Percentiles rank a stretch among this genome's conserved stretches.
phyloP scores from a whole-genome alignment of 2,329 filamentous ascomycete species.

The Epichloe typhina region DNA sequence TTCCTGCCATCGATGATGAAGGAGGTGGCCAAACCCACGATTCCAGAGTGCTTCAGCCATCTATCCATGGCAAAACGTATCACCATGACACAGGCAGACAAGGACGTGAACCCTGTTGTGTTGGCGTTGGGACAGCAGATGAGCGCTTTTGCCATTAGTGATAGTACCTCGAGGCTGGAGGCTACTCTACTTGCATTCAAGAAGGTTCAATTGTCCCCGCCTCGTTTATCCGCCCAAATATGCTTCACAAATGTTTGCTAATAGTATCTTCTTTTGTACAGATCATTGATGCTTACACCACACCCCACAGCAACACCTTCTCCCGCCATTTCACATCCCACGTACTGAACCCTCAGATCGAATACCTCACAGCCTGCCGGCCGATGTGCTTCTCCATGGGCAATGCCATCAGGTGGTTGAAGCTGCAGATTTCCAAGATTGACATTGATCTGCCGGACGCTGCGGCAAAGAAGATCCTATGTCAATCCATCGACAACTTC shows the following conservation, averaged over 20 bases:
- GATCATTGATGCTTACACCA: constrained; percentile 89
- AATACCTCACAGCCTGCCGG: constrained; percentile 85
- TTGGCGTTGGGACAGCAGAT: constrained; percentile 81
- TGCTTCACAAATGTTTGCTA: background rate
- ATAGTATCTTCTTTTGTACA: constrained; percentile 21
- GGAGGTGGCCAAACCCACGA: constrained; percentile 41
- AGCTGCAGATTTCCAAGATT: constrained; percentile 80
- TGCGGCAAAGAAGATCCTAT: constrained; percentile 67
- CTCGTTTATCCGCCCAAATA: background rate
- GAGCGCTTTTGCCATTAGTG: constrained; percentile 75
- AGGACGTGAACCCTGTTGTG: constrained; percentile 76
- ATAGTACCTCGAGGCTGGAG: constrained; percentile 78
- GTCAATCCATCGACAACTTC: constrained; percentile 74
- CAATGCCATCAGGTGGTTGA: constrained; percentile 89
- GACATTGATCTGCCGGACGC: constrained; percentile 75
- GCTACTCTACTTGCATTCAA: constrained; percentile 85
- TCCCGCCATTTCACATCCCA: constrained; percentile 86
- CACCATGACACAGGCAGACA: constrained; percentile 44
- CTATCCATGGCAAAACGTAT: constrained; percentile 54
- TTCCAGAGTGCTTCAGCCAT: constrained; percentile 68
- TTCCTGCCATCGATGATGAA: constrained; percentile 25
- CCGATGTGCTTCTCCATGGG: constrained; percentile 95
- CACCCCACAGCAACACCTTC: constrained; percentile 70
- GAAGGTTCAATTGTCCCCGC: constrained; percentile 37
- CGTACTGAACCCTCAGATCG: constrained; percentile 86